These are phyloP conservation scores for Heracleum sosnowskyi DNA, from an alignment of 129 eudicot genomes.

Conservation along the genomic window DNA sequence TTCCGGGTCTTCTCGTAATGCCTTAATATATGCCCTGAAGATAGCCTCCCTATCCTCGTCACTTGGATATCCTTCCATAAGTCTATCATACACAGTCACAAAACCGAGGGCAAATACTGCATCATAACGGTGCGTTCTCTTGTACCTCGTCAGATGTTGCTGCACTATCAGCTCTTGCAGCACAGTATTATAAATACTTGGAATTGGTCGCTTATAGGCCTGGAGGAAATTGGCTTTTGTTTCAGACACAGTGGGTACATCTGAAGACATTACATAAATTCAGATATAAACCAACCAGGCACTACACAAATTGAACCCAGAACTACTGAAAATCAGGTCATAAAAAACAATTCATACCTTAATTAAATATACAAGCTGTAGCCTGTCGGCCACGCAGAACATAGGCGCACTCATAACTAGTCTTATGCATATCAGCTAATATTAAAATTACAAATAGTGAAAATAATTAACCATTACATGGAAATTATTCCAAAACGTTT, in stretches of 20 bases:
- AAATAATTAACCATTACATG: neutral
- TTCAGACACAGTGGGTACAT: slow-evolving; percentile 68
- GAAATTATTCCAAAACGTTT: neutral
- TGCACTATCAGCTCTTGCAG: slow-evolving; percentile 83
- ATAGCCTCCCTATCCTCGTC: slow-evolving; percentile 73
- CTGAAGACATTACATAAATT: slow-evolving; percentile 26
- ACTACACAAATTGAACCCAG: neutral
- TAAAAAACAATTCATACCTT: neutral
- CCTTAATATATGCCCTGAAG: slow-evolving; percentile 71
- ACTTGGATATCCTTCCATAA: slow-evolving; percentile 95
- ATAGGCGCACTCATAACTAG: neutral
- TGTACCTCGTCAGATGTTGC: slow-evolving; percentile 85
- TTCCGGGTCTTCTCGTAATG: slow-evolving; percentile 81
- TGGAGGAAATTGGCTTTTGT: slow-evolving; percentile 71
- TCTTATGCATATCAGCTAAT: neutral
- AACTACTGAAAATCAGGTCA: neutral
- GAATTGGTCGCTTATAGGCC: slow-evolving; percentile 86
- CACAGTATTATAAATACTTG: slow-evolving; percentile 88
- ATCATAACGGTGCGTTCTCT: slow-evolving; percentile 67
- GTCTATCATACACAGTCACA: slow-evolving; percentile 91
- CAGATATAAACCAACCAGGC: slow-evolving; percentile 5
- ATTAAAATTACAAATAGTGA: neutral
- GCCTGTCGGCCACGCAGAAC: neutral
- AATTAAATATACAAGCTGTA: neutral
- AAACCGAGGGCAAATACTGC: slow-evolving; percentile 88